A percentile compares a stretch with the other conserved stretches of the same genome.
phyloP scores from a whole-genome alignment of 2,329 filamentous ascomycete genomes.

The Calonectria crousiana region DNA sequence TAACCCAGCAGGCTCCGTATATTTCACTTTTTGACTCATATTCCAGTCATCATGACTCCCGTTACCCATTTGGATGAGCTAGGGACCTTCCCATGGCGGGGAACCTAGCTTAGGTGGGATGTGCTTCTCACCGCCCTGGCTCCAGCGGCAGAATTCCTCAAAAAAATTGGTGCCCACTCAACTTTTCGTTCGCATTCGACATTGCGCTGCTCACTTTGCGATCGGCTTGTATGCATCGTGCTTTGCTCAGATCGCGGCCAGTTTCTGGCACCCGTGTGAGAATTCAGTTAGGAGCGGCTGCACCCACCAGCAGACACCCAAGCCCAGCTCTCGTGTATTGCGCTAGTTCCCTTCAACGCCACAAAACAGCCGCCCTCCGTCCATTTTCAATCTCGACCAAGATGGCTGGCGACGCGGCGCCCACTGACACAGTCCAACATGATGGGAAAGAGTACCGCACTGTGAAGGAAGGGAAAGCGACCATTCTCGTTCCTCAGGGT shows the following conservation, averaged over 20 bases:
- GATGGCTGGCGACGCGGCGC: constrained; percentile 36
- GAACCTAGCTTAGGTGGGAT: neutral
- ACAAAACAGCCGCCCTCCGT: constrained; percentile 16
- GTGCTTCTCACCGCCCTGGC: constrained; percentile 36
- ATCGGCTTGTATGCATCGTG: constrained; percentile 34
- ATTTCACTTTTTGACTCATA: neutral
- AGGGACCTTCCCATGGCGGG: constrained; percentile 3
- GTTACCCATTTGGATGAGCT: neutral
- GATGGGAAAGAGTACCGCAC: constrained; percentile 64
- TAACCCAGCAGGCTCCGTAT: neutral
- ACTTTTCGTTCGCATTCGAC: constrained; percentile 2
- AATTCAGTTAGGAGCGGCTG: constrained; percentile 4
- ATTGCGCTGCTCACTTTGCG: constrained; percentile 13
- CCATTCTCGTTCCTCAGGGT: constrained; percentile 65
- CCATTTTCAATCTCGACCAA: constrained; percentile 36
- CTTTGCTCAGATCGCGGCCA: constrained; percentile 29
- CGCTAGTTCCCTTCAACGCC: constrained; percentile 11
- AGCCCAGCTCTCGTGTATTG: neutral
- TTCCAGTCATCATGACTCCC: neutral
- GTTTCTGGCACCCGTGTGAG: constrained; percentile 30
- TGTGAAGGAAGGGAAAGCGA: constrained; percentile 68
- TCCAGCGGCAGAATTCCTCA: constrained; percentile 38
- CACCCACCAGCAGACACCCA: constrained; percentile 3
- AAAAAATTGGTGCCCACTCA: constrained; percentile 33
- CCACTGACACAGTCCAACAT: constrained; percentile 42